phyloP scores from a whole-genome alignment of 805 yeast species.

The Nakazawaea anatomiae region DNA sequence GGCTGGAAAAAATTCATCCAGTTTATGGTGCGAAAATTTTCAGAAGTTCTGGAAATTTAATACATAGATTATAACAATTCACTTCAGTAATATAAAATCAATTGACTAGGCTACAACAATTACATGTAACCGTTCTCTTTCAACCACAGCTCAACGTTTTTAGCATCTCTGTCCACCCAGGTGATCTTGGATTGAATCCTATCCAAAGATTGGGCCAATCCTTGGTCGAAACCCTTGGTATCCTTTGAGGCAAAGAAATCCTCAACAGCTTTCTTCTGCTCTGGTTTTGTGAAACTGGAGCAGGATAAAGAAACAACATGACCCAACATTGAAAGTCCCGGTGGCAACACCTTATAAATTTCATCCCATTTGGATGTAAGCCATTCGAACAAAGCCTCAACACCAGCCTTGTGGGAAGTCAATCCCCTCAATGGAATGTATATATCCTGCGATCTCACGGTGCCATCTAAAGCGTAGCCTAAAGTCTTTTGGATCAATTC shows the following conservation, averaged over 20 bases:
- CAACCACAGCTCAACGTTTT: conserved; percentile 44
- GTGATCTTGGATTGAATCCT: conserved; percentile 47
- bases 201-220: conserved; percentile 62
- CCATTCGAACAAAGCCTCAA: conserved; percentile 72
- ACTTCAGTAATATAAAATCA: too few species aligned
- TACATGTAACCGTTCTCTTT: conserved; percentile 21
- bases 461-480: conserved; percentile 62
- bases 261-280: conserved; percentile 43
- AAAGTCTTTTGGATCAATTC: conserved; percentile 51
- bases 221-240: conserved; percentile 60
- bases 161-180: conserved; percentile 55
- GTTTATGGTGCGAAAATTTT: too few species aligned
- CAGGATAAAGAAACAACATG: conserved; percentile 61
- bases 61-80: too few species aligned
- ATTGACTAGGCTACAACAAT: conserved; percentile 11
- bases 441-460: conserved; percentile 47
- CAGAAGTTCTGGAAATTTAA: too few species aligned
- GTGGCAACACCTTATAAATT: conserved; percentile 63
- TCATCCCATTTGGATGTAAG: conserved; percentile 62
- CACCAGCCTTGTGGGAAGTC: conserved; percentile 57
- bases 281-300: conserved; percentile 13
- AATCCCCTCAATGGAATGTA: conserved; percentile 72
- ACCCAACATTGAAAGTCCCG: conserved; percentile 75
- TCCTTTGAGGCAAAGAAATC: conserved; percentile 46
- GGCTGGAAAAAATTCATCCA: too few species aligned